A percentile compares a stretch with the other conserved stretches of the same genome.
Conservation (phyloP, 164 flowering plant species). For the Paratinospora sagittata region DNA sequence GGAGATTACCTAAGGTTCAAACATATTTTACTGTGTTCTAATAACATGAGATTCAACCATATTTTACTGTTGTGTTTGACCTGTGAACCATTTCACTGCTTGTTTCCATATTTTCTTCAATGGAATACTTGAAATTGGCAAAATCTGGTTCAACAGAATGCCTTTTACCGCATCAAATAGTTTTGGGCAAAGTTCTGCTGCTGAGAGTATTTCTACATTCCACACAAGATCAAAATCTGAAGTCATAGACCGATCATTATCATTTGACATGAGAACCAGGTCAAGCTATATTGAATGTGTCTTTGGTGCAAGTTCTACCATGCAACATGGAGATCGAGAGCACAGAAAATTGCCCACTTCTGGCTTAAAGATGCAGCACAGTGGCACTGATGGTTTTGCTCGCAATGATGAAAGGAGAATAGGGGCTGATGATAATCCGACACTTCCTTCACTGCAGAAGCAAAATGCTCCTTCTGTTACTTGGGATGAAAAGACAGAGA, state of each 20-base stretch:
- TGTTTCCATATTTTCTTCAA: background rate
- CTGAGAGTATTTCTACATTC: conserved; percentile 39
- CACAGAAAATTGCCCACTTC: conserved; percentile 27
- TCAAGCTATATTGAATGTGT: conserved; percentile 42
- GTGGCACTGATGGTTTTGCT: conserved; percentile 25
- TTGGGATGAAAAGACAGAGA: conserved; percentile 38
- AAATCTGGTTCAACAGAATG: conserved; percentile 39
- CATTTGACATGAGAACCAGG: conserved; percentile 40
- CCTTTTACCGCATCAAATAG: conserved; percentile 33
- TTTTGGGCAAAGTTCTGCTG: conserved; percentile 32
- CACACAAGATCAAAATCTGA: conserved; percentile 41
- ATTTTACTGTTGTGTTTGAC: no score
- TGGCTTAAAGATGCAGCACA: conserved; percentile 17
- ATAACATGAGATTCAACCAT: no score
- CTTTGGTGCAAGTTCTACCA: conserved; percentile 30
- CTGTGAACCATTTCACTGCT: background rate
- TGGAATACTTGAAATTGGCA: background rate
- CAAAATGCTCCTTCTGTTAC: conserved; percentile 38
- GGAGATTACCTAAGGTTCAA: background rate
- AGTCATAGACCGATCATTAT: conserved; percentile 30
- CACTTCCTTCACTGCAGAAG: conserved; percentile 22
- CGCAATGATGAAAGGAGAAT: conserved; percentile 22
- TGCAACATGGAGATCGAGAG: conserved; percentile 32
- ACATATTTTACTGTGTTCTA: background rate
- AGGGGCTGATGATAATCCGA: conserved; percentile 21